A percentile compares a stretch with the other conserved stretches of the same genome.
Conservation (phyloP, 164 flowering plant species). For the Kalanchoe fedtschenkoi region DNA sequence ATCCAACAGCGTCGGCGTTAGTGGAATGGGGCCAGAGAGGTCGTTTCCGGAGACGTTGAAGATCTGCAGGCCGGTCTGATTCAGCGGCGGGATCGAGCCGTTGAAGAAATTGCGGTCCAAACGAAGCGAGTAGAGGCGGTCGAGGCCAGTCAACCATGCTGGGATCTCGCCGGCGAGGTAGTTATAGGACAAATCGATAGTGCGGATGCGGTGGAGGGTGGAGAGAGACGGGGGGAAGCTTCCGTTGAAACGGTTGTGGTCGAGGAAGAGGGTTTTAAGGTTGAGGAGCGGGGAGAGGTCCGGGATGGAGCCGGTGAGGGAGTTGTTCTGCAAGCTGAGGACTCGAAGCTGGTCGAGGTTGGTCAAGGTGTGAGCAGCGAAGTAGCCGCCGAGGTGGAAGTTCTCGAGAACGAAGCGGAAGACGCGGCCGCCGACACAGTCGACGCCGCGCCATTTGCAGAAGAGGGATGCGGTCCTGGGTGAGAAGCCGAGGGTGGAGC, state of each 20-base stretch:
- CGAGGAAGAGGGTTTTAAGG: constrained; percentile 64
- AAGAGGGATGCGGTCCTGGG: constrained; percentile 11
- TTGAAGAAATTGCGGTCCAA: constrained; percentile 52
- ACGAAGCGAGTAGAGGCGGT: constrained; percentile 41
- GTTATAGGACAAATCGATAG: constrained; percentile 63
- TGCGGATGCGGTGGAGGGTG: constrained; percentile 47
- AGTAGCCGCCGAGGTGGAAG: constrained; percentile 36
- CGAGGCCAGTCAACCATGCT: constrained; percentile 20
- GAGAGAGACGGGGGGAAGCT: constrained; percentile 54
- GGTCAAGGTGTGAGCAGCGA: constrained; percentile 38
- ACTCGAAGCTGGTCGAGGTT: constrained; percentile 69
- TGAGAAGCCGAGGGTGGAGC: constrained; percentile 34
- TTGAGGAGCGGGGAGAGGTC: constrained; percentile 53
- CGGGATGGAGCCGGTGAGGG: constrained; percentile 75
- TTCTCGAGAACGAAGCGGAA: constrained; percentile 43
- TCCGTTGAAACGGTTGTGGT: constrained; percentile 63
- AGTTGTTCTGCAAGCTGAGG: constrained; percentile 63
- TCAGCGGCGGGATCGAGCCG: constrained; percentile 69
- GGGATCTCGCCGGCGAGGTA: constrained; percentile 52
- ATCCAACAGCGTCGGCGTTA: constrained; percentile 35
- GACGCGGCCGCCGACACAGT: constrained; percentile 33
- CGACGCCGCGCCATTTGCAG: constrained; percentile 67
- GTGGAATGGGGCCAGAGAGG: constrained; percentile 62
- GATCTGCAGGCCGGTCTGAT: constrained; percentile 46
- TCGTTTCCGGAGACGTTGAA: constrained; percentile 66